These are phyloP conservation scores for Fusarium fracticaudum DNA, from an alignment of 2,329 filamentous ascomycete genomes.

Conservation along the genomic window DNA sequence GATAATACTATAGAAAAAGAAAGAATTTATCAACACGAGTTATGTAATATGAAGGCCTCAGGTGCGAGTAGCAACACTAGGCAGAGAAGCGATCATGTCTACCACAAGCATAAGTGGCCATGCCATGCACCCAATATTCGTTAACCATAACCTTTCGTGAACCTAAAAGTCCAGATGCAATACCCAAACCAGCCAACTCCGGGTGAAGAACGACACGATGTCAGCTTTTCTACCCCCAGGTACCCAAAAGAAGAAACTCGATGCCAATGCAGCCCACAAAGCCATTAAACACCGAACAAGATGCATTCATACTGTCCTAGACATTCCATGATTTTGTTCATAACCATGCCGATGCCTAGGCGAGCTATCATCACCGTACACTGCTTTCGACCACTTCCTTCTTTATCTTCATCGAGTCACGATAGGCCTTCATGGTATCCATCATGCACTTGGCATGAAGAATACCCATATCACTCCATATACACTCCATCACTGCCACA, in stretches of 20 bases:
- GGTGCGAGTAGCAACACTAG: not conserved
- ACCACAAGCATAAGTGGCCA: not conserved
- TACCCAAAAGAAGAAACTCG: not conserved
- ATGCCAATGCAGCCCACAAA: not conserved
- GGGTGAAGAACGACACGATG: not conserved
- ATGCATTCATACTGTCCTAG: constrained; percentile 6
- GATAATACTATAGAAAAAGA: not conserved
- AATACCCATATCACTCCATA: constrained; percentile 63
- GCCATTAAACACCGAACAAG: constrained; percentile 13
- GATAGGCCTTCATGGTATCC: constrained; percentile 50
- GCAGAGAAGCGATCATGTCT: not conserved
- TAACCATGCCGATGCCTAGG: not conserved
- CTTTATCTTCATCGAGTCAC: constrained; percentile 20
- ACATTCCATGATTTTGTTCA: not conserved
- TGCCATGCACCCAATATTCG: not conserved
- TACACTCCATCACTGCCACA: constrained; percentile 55
- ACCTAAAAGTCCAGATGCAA: not conserved
- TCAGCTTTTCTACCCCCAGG: not conserved
- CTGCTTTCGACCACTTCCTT: constrained; percentile 15
- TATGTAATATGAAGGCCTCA: not conserved
- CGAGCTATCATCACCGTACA: not conserved
- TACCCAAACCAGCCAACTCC: constrained; percentile 6
- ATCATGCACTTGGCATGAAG: constrained; percentile 57
- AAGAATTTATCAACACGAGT: not conserved
- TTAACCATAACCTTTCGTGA: not conserved